Evolutionary conservation across 2,329 filamentous ascomycete genomes (phyloP).

Genomic region (Cordyceps cicadae): DNA sequence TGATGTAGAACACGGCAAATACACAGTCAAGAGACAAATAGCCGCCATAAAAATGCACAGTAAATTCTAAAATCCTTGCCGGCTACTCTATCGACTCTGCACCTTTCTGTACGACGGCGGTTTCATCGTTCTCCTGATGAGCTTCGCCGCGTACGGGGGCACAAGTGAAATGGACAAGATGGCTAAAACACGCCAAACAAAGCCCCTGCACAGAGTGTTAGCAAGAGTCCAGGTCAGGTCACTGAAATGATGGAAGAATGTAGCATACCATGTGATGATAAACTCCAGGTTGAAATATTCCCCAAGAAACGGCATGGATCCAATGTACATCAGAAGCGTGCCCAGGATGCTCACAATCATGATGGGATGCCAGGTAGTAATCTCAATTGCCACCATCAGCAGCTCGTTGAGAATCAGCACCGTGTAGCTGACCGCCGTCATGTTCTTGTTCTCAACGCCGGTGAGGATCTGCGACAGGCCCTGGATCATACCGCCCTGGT

Average conservation of each 20-base stretch:
- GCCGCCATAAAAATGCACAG: not conserved
- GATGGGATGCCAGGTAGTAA: conserved; percentile 92
- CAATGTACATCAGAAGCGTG: conserved; percentile 73
- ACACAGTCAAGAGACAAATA: not conserved
- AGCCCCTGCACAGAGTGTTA: conserved; percentile 49
- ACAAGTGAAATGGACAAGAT: conserved; percentile 74
- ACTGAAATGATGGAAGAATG: not conserved
- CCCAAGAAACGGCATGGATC: conserved; percentile 75
- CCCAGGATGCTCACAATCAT: conserved; percentile 83
- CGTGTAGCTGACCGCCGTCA: conserved; percentile 89
- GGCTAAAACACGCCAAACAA: conserved; percentile 78
- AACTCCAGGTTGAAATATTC: conserved; percentile 84
- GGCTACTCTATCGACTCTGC: conserved; percentile 47
- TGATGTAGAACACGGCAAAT: not conserved
- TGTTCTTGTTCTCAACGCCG: conserved; percentile 61
- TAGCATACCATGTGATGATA: conserved; percentile 57
- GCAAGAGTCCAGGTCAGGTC: not conserved
- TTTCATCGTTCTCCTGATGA: conserved; percentile 75
- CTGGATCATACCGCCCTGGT: conserved; percentile 92
- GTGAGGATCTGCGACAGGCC: conserved; percentile 86
- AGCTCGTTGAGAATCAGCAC: conserved; percentile 90
- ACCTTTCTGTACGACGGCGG: conserved; percentile 95
- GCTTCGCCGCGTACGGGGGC: conserved; percentile 79
- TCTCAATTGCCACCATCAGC: conserved; percentile 92
- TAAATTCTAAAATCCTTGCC: not conserved